phyloP scores from a whole-genome alignment of 176 grass and related monocot species.

The bread wheat (Triticum aestivum) region IWGSC_CS_RefSeq_v2.1 NC_057814.1:237982341-237982840 shows the following conservation, averaged over 20 bases:
- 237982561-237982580: conserved; percentile 36
- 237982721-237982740: neutral
- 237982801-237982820: neutral
- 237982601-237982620: neutral
- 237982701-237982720: neutral
- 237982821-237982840: conserved; percentile 4
- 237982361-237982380: conserved; percentile 76
- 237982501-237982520: neutral
- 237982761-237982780: neutral
- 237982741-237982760: neutral
- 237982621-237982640: neutral
- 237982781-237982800: conserved; percentile 17
- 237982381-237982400: conserved; percentile 77
- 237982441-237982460: conserved; percentile 82
- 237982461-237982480: conserved; percentile 95
- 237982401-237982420: conserved; percentile 86
- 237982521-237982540: neutral
- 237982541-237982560: conserved; percentile 44
- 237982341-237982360: conserved; percentile 75
- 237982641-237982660: neutral
- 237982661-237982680: neutral
- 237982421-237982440: conserved; percentile 72
- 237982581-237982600: conserved; percentile 1
- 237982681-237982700: neutral
- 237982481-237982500: conserved; percentile 55